Conservation (phyloP, 306 rosid genomes). For the Fagus sylvatica region DNA sequence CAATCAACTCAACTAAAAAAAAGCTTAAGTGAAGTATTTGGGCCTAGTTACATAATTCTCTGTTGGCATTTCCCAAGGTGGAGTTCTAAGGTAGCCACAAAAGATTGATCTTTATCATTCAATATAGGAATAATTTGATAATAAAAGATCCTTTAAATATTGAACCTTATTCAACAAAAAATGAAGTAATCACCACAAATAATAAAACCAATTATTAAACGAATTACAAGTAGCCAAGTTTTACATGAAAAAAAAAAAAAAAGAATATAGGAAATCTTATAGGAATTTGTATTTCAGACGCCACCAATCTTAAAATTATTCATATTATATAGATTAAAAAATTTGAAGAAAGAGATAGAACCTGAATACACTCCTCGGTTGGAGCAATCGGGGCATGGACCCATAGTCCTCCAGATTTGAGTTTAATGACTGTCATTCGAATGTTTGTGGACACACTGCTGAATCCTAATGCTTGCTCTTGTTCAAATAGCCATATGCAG, state of each 20-base stretch:
- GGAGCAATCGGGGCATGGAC: constrained; percentile 98
- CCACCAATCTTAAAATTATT: constrained; percentile 7
- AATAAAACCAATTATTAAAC: constrained; percentile 1
- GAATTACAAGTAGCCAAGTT: not conserved
- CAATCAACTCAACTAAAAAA: not conserved
- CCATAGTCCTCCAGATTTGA: constrained; percentile 96
- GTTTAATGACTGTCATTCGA: constrained; percentile 94
- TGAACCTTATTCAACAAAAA: not conserved
- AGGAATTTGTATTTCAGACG: not conserved
- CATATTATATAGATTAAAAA: constrained; percentile 5
- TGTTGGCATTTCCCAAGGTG: not conserved
- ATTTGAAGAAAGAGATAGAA: constrained; percentile 32
- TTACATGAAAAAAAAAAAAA: not conserved
- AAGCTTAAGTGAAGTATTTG: not conserved
- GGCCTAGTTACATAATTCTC: not conserved
- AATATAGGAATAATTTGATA: not conserved
- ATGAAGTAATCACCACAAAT: not conserved
- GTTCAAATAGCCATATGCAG: constrained; percentile 89
- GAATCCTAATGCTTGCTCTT: constrained; percentile 98
- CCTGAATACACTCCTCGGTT: constrained; percentile 97
- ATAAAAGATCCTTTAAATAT: not conserved
- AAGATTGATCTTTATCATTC: not conserved
- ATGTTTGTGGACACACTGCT: constrained; percentile 98
- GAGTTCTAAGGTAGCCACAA: not conserved
- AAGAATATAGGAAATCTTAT: not conserved